Base-by-base conservation (phyloP, 306 rosid genomes). In the Dalbergia oliveri region DNA sequence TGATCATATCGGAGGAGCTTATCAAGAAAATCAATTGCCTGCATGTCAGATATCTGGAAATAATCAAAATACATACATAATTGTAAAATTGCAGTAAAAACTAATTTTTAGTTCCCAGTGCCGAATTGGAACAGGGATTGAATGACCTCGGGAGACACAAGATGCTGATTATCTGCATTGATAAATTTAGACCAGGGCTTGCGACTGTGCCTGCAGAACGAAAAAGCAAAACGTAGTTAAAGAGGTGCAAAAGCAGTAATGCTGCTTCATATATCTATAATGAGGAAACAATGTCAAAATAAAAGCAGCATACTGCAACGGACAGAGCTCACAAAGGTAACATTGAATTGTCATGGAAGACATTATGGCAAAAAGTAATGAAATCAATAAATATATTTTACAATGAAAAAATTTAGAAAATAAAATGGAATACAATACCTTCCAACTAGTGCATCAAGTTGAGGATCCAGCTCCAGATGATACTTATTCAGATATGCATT, bases 21-120 rank as follows among this genome's bases (percentile, higher is more conserved):
- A 86, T 95, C 99, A 66, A 95, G 96, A 90, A 91, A 95, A 91
- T 95, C 99, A 66, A 95, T 89, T 63, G 99, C 98, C 99, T 95
- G 88, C 83, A 50, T 51, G 66, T 63, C n/a, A 59, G 9, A 83
- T 15, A 77, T 39, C n/a, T 63, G 54, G 37, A 61, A 72, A 72
- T 4, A 79, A 78, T 76, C 45, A 91, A 71, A 72, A 76, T 31
- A 57, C 33, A 31, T 23, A 21, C 58, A 33, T 16, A 37, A 57
- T 31, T 31, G 50, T 50, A 64, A 44, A 62, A 16, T 79, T 60
- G 35, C 47, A 63, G 44, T 19, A 63, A 41, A 71, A 58, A 53
- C 18, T 12, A 61, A 19, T 15, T 39, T 33, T 65, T 63, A 50
- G 62, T 51, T 56, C 58, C 8, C 19, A 73, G 61, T 60, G 58